Evolutionary conservation across 78 protist genomes (phyloP).

Genomic region (Polysphondylium violaceum): DNA sequence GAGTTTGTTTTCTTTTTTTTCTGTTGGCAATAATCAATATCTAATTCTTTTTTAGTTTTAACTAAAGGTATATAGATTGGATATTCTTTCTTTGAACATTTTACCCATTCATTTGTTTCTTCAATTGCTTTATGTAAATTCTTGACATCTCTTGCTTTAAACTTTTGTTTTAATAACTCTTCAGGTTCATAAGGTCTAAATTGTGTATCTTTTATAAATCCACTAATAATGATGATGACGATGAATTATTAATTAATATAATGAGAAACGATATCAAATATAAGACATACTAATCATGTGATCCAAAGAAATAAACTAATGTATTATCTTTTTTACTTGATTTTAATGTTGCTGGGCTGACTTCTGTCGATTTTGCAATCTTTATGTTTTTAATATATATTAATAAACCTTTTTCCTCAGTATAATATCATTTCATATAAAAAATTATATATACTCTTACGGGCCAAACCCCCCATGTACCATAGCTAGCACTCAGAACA

Average conservation of each 20-base stretch:
- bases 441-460: too few species aligned
- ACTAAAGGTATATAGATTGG: slow-evolving; percentile 15
- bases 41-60: slow-evolving; percentile 9
- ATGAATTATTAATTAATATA: neutral
- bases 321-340: slow-evolving; percentile 6
- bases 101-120: slow-evolving; percentile 45
- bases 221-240: slow-evolving; percentile 2
- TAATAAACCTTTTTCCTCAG: too few species aligned
- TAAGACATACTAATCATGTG: slow-evolving; percentile 55
- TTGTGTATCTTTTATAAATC: slow-evolving; percentile 47
- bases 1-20: neutral
- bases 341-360: neutral
- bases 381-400: neutral
- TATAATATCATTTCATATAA: too few species aligned
- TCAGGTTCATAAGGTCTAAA: slow-evolving; percentile 12
- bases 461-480: slow-evolving; percentile 58
- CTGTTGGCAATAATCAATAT: neutral
- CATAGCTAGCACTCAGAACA: slow-evolving; percentile 8
- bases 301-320: slow-evolving; percentile 60
- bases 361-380: slow-evolving; percentile 29
- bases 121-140: slow-evolving; percentile 51
- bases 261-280: neutral
- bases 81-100: neutral
- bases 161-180: slow-evolving; percentile 31
- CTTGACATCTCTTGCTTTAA: slow-evolving; percentile 26